These are phyloP conservation scores for Botrytis pseudocinerea DNA, from an alignment of 2,329 filamentous ascomycete species.

Conservation along the genomic window DNA sequence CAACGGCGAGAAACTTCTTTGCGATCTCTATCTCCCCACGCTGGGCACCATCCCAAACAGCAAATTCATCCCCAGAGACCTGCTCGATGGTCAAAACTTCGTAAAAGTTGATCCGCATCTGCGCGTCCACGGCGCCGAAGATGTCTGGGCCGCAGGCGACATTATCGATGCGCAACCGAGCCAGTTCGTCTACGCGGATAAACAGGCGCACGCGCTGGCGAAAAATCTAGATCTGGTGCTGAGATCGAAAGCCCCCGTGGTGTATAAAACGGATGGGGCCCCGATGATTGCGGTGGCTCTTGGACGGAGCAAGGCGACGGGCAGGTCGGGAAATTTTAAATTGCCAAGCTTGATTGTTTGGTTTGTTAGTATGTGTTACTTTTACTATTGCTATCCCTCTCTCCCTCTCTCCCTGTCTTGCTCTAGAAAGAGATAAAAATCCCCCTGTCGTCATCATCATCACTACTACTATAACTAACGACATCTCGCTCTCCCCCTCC, in stretches of 20 bases:
- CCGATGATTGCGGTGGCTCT: constrained; percentile 35
- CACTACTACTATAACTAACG: neutral
- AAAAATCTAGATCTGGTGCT: constrained; percentile 37
- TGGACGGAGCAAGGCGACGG: constrained; percentile 34
- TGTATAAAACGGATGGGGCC: constrained; percentile 32
- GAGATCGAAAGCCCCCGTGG: constrained; percentile 29
- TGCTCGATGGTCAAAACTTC: constrained; percentile 49
- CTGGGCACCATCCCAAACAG: constrained; percentile 57
- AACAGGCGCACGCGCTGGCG: constrained; percentile 29
- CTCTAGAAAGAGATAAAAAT: neutral
- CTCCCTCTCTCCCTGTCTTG: neutral
- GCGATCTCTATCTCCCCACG: constrained; percentile 59
- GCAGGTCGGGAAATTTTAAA: constrained; percentile 31
- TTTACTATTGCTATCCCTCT: neutral
- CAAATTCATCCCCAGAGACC: constrained; percentile 49
- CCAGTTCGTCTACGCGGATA: constrained; percentile 32
- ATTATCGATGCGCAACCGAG: constrained; percentile 31
- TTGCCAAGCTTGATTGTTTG: constrained; percentile 36
- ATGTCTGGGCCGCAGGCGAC: constrained; percentile 38
- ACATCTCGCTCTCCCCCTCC: too few species aligned
- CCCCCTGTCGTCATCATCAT: accelerated
- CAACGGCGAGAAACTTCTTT: constrained; percentile 49
- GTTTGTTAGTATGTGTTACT: constrained; percentile 32
- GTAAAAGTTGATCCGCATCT: constrained; percentile 54
- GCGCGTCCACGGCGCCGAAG: constrained; percentile 47